These are phyloP conservation scores for Trypanosoma rangeli DNA, from an alignment of 208 protist genomes.

Conservation along the genomic window DNA sequence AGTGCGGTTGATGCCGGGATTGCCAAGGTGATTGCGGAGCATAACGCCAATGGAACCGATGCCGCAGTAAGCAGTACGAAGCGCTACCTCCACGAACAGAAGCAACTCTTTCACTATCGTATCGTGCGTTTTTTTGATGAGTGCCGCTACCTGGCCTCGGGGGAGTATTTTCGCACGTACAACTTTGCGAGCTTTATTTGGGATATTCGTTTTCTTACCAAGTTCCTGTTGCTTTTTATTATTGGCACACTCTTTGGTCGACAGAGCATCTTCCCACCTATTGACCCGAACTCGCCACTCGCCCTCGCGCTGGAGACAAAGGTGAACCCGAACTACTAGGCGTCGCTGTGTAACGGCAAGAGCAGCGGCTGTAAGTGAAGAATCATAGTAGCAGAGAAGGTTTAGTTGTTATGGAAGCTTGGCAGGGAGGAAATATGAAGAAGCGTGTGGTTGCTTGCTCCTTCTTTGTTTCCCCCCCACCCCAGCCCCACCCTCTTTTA, in stretches of 20 bases:
- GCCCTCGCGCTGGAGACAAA: conserved; percentile 69
- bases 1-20: conserved; percentile 36
- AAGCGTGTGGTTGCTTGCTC: neutral
- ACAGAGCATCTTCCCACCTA: conserved; percentile 74
- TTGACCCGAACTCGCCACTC: conserved; percentile 73
- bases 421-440: neutral
- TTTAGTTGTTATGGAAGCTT: neutral
- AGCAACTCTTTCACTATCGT: conserved; percentile 77
- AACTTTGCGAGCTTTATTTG: conserved; percentile 42
- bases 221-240: conserved; percentile 70
- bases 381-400: conserved; percentile 4
- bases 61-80: conserved; percentile 60
- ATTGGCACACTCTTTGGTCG: conserved; percentile 61
- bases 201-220: conserved; percentile 69
- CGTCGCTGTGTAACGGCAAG: neutral
- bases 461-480: neutral
- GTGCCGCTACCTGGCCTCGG: conserved; percentile 58
- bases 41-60: conserved; percentile 64
- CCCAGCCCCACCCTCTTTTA: too few species aligned
- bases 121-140: conserved; percentile 80
- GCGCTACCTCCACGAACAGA: conserved; percentile 68
- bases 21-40: conserved; percentile 42
- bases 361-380: neutral
- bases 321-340: conserved; percentile 89
- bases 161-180: conserved; percentile 79